Evolutionary conservation across 2,329 filamentous ascomycete species (phyloP).

Genomic region (Fusarium sp.): DNA sequence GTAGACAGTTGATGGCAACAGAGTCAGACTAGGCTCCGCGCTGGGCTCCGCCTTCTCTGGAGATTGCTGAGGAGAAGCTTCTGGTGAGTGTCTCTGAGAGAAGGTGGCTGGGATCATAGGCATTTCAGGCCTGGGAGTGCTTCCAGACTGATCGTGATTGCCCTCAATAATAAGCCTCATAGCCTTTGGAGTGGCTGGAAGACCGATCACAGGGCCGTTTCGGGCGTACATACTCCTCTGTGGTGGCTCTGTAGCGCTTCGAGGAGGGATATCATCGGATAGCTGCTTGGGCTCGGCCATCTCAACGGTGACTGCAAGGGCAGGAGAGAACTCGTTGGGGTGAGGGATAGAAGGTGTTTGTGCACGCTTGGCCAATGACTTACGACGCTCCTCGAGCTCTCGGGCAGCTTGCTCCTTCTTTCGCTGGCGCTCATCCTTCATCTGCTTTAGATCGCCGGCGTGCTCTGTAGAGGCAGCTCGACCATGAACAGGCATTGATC

Average conservation of each 20-base stretch:
- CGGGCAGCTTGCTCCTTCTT: conserved; percentile 82
- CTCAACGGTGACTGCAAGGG: conserved; percentile 52
- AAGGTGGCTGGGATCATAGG: conserved; percentile 64
- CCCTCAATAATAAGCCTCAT: conserved; percentile 83
- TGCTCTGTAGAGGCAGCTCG: conserved; percentile 59
- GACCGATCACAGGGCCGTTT: conserved; percentile 70
- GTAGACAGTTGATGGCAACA: conserved; percentile 70
- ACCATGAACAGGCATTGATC: conserved; percentile 46
- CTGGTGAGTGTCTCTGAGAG: conserved; percentile 55
- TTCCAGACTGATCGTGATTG: conserved; percentile 56
- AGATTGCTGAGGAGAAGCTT: conserved; percentile 52
- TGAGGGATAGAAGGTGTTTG: conserved; percentile 84
- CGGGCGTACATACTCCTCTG: conserved; percentile 62
- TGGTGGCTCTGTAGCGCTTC: conserved; percentile 74
- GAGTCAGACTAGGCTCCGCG: conserved; percentile 51
- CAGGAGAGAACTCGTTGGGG: conserved; percentile 65
- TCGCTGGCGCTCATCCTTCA: conserved; percentile 69
- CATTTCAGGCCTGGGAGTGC: conserved; percentile 62
- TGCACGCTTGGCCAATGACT: conserved; percentile 83
- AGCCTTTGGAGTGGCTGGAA: conserved; percentile 91
- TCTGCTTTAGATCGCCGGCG: conserved; percentile 64
- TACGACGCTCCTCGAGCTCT: conserved; percentile 87
- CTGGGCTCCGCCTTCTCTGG: conserved; percentile 48
- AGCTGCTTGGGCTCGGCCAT: conserved; percentile 56
- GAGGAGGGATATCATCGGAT: conserved; percentile 60